Base-by-base conservation (phyloP, 2,329 filamentous ascomycete species). In the Dendrostoma leiphaemia region DNA sequence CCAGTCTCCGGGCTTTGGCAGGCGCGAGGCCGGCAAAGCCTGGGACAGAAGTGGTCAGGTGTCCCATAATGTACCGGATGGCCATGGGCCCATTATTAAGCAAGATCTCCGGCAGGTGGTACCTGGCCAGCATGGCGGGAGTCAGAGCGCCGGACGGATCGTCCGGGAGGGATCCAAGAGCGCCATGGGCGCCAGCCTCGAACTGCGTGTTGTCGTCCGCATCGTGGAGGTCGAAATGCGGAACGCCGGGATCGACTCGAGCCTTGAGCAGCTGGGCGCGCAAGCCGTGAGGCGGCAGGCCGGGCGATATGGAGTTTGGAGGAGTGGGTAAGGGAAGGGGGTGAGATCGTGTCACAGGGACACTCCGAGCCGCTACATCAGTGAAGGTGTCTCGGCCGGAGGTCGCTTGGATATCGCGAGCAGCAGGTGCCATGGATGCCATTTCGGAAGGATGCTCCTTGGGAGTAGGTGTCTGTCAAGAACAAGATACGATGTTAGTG, bases 61-160 rank as follows among this genome's bases (percentile, higher is more conserved):
- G 93, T 61, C 90, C 90, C 83, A 96, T 96, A 68, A 99, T 88
- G 73, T 97, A 89, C 64, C 93, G 89, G 70, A 99, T 97, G 49
- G 94, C 91, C 71, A 96, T 75, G 47, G 94, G 92, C 23, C 93
- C 94, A 67, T 97, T 89, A 67, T 86, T 85, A 59, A 97, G 80
- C 67, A 99, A 80, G 70, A 97, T 96, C 64, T 90, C 89, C 2
- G 93, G 92, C 56, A 99, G 82, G 69, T 97, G 89, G 69, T 93
- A 84, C 72, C 89, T 94, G 64, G 93, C 91, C 61, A 99, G 81
- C 78, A 97, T 84, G 65, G 79, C 76, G 37, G 91, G 86, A 45
- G 91, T 95, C 70, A 99, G 97, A 65, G 86, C 83, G 62, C 90
- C 91, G 28, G 88, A 81, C 44, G 87, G 29, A 70, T 97, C 92